phyloP scores from a whole-genome alignment of 2,329 filamentous ascomycete genomes.

The Corinectria fuckeliana region DNA sequence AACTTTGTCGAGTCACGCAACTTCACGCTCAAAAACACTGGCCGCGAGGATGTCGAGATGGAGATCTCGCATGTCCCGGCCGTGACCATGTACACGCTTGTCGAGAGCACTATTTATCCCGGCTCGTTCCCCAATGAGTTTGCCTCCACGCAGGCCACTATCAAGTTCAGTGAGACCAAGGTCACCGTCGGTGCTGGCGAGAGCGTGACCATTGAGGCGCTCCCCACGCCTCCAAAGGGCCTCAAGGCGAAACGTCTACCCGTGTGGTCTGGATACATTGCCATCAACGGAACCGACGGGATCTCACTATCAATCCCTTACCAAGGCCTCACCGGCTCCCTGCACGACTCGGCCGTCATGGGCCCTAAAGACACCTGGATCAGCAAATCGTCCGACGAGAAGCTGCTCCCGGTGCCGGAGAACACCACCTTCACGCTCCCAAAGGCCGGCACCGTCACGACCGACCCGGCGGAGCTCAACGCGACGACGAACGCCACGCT shows the following conservation, averaged over 20 bases:
- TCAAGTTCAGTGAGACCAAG: conserved; percentile 50
- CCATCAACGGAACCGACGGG: conserved; percentile 49
- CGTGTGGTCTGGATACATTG: conserved; percentile 52
- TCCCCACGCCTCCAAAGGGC: conserved; percentile 48
- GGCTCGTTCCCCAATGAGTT: conserved; percentile 54
- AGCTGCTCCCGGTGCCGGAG: conserved; percentile 33
- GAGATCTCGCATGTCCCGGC: conserved; percentile 57
- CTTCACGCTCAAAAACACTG: conserved; percentile 64
- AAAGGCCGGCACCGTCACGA: conserved; percentile 42
- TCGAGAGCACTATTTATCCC: conserved; percentile 43
- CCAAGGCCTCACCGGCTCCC: conserved; percentile 47
- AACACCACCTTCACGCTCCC: conserved; percentile 53
- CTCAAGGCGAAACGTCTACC: conserved; percentile 46
- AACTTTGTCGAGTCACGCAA: conserved; percentile 56
- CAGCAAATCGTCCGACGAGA: conserved; percentile 43
- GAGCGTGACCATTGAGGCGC: conserved; percentile 55
- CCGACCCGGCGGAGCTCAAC: conserved; percentile 8
- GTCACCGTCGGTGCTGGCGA: conserved; percentile 52
- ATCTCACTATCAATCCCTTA: conserved; percentile 49
- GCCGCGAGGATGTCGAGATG: conserved; percentile 56
- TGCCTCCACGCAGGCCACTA: conserved; percentile 48
- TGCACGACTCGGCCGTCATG: conserved; percentile 40
- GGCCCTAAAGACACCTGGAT: conserved; percentile 37
- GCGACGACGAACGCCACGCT: conserved; percentile 40
- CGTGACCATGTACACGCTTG: conserved; percentile 59